Conservation (phyloP, 2,329 filamentous ascomycete genomes). For the Botrytis deweyae region DNA sequence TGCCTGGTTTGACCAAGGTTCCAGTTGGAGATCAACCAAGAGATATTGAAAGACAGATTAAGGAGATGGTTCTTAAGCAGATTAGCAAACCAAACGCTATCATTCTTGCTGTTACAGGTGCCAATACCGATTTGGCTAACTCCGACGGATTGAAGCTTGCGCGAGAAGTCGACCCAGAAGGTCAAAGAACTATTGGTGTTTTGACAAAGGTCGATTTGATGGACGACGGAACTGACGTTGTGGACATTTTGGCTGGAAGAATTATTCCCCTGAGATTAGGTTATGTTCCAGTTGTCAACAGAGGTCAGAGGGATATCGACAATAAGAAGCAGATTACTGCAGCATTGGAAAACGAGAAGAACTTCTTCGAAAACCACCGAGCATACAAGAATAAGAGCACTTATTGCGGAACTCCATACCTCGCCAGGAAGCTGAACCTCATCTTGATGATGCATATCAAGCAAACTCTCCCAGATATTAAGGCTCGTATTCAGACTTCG, state of each 20-base stretch:
- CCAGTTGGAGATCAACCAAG: conserved; percentile 94
- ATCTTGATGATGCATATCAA: conserved; percentile 99
- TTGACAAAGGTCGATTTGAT: conserved; percentile 98
- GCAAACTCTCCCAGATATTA: conserved; percentile 97
- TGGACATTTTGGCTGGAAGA: conserved; percentile 95
- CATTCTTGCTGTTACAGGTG: conserved; percentile 91
- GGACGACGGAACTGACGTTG: conserved; percentile 97
- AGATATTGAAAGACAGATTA: conserved; percentile 95
- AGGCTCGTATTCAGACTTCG: conserved; percentile 90
- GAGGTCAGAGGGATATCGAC: conserved; percentile 97
- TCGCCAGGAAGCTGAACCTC: conserved; percentile 94
- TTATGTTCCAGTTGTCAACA: conserved; percentile 96
- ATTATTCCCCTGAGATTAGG: conserved; percentile 94
- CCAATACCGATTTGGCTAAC: conserved; percentile 97
- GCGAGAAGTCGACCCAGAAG: conserved; percentile 93
- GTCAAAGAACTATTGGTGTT: conserved; percentile 96
- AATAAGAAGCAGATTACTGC: conserved; percentile 93
- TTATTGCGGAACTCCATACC: conserved; percentile 96
- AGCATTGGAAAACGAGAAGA: conserved; percentile 89
- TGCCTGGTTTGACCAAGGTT: conserved; percentile 95
- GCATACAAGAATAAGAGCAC: conserved; percentile 98
- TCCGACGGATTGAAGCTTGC: conserved; percentile 96
- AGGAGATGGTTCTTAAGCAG: conserved; percentile 97
- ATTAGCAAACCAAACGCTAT: conserved; percentile 99
- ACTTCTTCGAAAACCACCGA: conserved; percentile 98